Percentiles rank a stretch among this genome's conserved stretches.
Evolutionary conservation across 202 grass and related monocot genomes (phyloP).

Genomic region (Dendrocalamus latiflorus): DNA sequence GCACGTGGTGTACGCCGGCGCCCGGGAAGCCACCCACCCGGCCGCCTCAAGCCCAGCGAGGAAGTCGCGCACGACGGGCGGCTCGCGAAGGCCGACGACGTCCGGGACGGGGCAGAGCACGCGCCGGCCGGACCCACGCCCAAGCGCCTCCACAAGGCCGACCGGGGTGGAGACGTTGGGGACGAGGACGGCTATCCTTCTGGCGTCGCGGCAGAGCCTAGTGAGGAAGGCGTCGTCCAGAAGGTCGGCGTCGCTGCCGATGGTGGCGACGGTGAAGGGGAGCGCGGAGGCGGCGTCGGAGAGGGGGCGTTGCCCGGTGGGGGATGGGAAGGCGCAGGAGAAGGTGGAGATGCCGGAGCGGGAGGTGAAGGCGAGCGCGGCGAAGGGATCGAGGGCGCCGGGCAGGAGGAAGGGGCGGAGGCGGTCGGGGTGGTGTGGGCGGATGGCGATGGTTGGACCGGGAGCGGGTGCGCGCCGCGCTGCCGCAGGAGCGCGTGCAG

Average conservation of each 20-base stretch:
- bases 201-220: conserved; percentile 36
- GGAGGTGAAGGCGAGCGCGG: too few species aligned
- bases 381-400: too few species aligned
- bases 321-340: conserved; percentile 37
- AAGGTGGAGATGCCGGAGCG: too few species aligned
- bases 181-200: conserved; percentile 42
- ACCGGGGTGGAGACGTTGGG: too few species aligned
- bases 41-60: conserved; percentile 45
- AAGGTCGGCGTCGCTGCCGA: conserved; percentile 62
- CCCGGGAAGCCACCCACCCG: conserved; percentile 50
- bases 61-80: conserved; percentile 56
- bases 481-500: too few species aligned
- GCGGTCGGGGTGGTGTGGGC: too few species aligned
- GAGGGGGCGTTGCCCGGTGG: background rate
- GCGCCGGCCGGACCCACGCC: conserved; percentile 39
- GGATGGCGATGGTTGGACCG: too few species aligned
- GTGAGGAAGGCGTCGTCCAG: conserved; percentile 50
- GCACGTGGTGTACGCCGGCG: conserved; percentile 55
- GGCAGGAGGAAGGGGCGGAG: too few species aligned
- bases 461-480: too few species aligned
- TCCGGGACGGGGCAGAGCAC: conserved; percentile 67
- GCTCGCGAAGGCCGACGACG: conserved; percentile 59
- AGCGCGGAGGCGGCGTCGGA: conserved; percentile 16
- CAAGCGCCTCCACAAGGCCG: too few species aligned
- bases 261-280: conserved; percentile 50